Percentiles rank a stretch among this genome's conserved stretches.
phyloP scores from a whole-genome alignment of 2,329 filamentous ascomycete genomes.

The Fusarium chlamydosporum region DNA sequence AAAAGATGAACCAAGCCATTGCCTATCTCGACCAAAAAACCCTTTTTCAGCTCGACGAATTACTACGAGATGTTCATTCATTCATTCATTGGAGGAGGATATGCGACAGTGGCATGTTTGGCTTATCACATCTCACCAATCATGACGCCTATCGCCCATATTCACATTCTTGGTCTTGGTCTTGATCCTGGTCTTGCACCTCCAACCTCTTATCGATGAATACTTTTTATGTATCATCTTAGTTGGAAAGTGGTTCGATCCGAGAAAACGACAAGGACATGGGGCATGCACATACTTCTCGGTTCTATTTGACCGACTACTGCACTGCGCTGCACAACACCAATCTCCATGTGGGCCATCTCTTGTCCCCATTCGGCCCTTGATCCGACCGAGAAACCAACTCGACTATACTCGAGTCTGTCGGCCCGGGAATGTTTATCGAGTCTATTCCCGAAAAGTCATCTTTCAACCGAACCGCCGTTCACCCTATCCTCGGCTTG shows the following conservation, averaged over 20 bases:
- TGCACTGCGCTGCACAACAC: slow-evolving; percentile 2
- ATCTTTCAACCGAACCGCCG: not conserved
- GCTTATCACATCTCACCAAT: slow-evolving; percentile 26
- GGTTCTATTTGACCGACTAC: slow-evolving; percentile 27
- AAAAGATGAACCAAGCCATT: slow-evolving; percentile 5
- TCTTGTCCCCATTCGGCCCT: slow-evolving; percentile 25
- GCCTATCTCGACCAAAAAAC: slow-evolving; percentile 3
- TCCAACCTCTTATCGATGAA: slow-evolving; percentile 22
- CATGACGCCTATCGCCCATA: slow-evolving; percentile 1
- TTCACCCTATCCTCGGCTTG: slow-evolving; percentile 21
- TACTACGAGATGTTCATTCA: slow-evolving; percentile 5
- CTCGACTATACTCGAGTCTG: slow-evolving; percentile 1
- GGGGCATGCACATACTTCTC: slow-evolving; percentile 12
- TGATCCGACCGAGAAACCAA: slow-evolving; percentile 18
- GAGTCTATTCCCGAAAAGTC: slow-evolving; percentile 17
- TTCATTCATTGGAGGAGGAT: slow-evolving; percentile 3
- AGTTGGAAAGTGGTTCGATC: slow-evolving; percentile 41
- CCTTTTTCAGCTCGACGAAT: slow-evolving; percentile 14
- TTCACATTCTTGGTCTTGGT: slow-evolving; percentile 30
- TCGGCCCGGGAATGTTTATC: slow-evolving; percentile 15
- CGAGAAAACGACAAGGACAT: slow-evolving; percentile 4
- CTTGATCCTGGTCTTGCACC: slow-evolving; percentile 17
- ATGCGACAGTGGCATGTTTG: slow-evolving; percentile 36
- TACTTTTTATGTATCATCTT: slow-evolving; percentile 12
- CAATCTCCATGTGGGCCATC: slow-evolving; percentile 32